Percentiles rank a stretch among this genome's conserved stretches.
Conservation (phyloP, 805 yeast species). For the Metschnikowia reukaufii region DNA sequence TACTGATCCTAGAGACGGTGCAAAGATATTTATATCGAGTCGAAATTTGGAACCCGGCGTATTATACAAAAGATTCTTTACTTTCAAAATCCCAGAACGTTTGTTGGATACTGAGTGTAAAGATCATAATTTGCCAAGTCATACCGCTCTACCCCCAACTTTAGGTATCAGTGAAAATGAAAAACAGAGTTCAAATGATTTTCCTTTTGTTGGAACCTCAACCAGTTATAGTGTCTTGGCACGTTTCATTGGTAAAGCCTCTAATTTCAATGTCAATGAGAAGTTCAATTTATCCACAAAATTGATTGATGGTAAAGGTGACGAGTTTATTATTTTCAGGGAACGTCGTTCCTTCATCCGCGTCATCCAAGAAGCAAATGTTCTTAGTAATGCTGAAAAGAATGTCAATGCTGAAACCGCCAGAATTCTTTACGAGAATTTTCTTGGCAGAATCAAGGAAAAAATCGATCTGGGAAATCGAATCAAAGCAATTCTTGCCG, state of each 20-base stretch:
- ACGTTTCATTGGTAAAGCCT: conserved; percentile 41
- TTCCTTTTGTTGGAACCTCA: conserved; percentile 32
- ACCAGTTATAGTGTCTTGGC: conserved; percentile 39
- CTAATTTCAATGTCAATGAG: conserved; percentile 30
- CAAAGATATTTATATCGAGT: conserved; percentile 22
- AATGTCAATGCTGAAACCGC: conserved; percentile 12
- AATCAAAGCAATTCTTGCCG: conserved; percentile 13
- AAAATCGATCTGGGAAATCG: conserved; percentile 28
- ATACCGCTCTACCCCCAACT: conserved; percentile 38
- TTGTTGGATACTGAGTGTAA: conserved; percentile 40
- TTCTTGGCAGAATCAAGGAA: conserved; percentile 31
- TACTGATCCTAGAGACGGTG: conserved; percentile 29
- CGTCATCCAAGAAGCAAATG: conserved; percentile 25
- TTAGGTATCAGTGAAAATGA: conserved; percentile 28
- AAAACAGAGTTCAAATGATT: conserved; percentile 27
- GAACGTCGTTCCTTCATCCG: conserved; percentile 28
- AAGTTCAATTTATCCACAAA: conserved; percentile 35
- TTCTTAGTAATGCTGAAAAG: conserved; percentile 18
- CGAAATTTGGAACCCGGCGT: conserved; percentile 23
- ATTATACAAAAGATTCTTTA: conserved; percentile 39
- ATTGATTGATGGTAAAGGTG: conserved; percentile 34
- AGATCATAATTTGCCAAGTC: conserved; percentile 30
- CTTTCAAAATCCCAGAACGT: conserved; percentile 39
- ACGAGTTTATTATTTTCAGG: conserved; percentile 41
- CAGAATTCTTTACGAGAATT: conserved; percentile 19